These are phyloP conservation scores for Silene noctiflora DNA, from an alignment of 179 eudicot genomes.

Conservation along the genomic window DNA sequence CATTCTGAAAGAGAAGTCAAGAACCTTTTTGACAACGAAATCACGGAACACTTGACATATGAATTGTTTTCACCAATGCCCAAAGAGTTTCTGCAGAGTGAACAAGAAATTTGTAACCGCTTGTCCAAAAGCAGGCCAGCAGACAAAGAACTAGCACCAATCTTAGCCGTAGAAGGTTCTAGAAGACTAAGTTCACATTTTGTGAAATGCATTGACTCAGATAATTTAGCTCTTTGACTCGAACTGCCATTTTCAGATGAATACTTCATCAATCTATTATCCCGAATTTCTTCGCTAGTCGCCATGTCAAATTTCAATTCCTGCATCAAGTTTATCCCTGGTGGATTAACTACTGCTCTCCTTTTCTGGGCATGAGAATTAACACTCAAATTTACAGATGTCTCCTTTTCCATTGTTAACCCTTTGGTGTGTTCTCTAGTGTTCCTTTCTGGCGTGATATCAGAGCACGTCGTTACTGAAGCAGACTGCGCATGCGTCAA, in stretches of 20 bases:
- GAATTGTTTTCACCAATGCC: slow-evolving; percentile 55
- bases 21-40: slow-evolving; percentile 50
- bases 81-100: slow-evolving; percentile 58
- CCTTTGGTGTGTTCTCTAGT: slow-evolving; percentile 22
- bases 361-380: slow-evolving; percentile 68
- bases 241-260: slow-evolving; percentile 27
- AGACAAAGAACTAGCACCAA: slow-evolving; percentile 28
- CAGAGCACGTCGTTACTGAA: slow-evolving; percentile 28
- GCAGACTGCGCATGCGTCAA: slow-evolving; percentile 27
- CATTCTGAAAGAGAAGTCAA: slow-evolving; percentile 43
- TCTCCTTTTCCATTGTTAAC: slow-evolving; percentile 36
- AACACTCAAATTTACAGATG: slow-evolving; percentile 49
- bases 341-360: slow-evolving; percentile 43
- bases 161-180: slow-evolving; percentile 19
- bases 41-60: slow-evolving; percentile 43
- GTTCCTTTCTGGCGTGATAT: slow-evolving; percentile 56
- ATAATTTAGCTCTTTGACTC: slow-evolving; percentile 23
- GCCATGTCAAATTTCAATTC: slow-evolving; percentile 35
- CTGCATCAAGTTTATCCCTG: slow-evolving; percentile 30
- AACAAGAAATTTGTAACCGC: slow-evolving; percentile 52
- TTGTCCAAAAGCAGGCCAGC: slow-evolving; percentile 33
- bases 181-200: slow-evolving; percentile 26
- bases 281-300: slow-evolving; percentile 24
- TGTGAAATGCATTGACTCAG: slow-evolving; percentile 21
- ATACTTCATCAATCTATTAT: slow-evolving; percentile 23